These are phyloP conservation scores for Theileria parva DNA, from an alignment of 169 alveolate species.

Conservation along the genomic window DNA sequence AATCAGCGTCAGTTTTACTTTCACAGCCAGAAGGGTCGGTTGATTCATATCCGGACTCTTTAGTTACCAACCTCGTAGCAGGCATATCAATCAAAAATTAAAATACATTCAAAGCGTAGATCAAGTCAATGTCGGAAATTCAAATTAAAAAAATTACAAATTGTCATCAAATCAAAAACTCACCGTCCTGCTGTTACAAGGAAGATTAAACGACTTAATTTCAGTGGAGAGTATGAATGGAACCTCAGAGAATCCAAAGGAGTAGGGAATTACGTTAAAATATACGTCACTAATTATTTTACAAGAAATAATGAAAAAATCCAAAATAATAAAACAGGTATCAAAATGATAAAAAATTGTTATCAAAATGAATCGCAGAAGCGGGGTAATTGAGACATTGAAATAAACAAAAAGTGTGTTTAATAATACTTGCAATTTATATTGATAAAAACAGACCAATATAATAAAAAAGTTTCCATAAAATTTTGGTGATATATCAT, in stretches of 20 bases:
- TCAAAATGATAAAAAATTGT: not conserved
- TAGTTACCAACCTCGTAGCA: conserved; percentile 1
- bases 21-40: not conserved
- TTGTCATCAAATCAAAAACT: not conserved
- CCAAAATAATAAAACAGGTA: not conserved
- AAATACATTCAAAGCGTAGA: not conserved
- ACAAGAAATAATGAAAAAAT: not conserved
- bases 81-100: conserved; percentile 3
- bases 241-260: not conserved
- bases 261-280: not conserved
- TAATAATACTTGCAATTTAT: not conserved
- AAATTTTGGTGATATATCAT: not conserved
- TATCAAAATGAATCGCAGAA: not conserved
- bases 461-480: not conserved
- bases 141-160: not conserved
- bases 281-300: not conserved
- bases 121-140: not conserved
- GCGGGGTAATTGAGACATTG: not conserved
- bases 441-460: not conserved
- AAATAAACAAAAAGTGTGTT: conserved; percentile 9
- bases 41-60: conserved; percentile 7
- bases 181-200: not conserved
- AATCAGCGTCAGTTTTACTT: not conserved
- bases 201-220: not conserved
- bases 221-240: not conserved